Evolutionary conservation across 2,329 filamentous ascomycete genomes (phyloP).

Genomic region (Sclerotinia nivalis): DNA sequence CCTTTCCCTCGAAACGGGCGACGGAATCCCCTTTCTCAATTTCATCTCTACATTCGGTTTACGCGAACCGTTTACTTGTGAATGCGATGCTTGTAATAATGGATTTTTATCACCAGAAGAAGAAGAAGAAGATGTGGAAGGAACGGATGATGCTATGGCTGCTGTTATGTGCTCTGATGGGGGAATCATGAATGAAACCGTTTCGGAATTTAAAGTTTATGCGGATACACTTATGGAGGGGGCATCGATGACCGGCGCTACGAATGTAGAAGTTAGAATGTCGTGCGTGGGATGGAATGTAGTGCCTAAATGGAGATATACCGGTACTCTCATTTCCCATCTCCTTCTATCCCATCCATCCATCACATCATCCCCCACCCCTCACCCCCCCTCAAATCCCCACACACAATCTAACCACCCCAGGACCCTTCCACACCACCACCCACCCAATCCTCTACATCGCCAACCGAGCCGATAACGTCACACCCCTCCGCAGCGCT

Average conservation of each 20-base stretch:
- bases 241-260: too few species aligned
- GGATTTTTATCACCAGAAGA: conserved; percentile 5
- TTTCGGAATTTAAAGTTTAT: conserved; percentile 36
- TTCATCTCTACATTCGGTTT: conserved; percentile 21
- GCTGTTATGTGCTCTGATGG: conserved; percentile 40
- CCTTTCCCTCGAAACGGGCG: conserved; percentile 40
- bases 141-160: conserved; percentile 31
- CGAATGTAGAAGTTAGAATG: conserved; percentile 44
- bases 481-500: conserved; percentile 42
- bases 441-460: conserved; percentile 44
- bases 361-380: too few species aligned
- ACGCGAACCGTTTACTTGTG: conserved; percentile 26
- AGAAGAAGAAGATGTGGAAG: conserved; percentile 28
- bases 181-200: conserved; percentile 27
- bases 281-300: conserved; percentile 41
- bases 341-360: too few species aligned
- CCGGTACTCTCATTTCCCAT: conserved; percentile 25
- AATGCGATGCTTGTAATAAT: not conserved
- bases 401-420: not conserved
- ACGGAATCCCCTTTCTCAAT: conserved; percentile 47
- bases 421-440: conserved; percentile 42
- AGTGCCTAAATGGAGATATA: conserved; percentile 39
- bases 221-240: conserved; percentile 25
- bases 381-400: not conserved
- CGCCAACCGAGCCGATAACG: conserved; percentile 43